Conservation (phyloP, 2,329 filamentous ascomycete genomes). For the Neopestalotiopsis rosae region DNA sequence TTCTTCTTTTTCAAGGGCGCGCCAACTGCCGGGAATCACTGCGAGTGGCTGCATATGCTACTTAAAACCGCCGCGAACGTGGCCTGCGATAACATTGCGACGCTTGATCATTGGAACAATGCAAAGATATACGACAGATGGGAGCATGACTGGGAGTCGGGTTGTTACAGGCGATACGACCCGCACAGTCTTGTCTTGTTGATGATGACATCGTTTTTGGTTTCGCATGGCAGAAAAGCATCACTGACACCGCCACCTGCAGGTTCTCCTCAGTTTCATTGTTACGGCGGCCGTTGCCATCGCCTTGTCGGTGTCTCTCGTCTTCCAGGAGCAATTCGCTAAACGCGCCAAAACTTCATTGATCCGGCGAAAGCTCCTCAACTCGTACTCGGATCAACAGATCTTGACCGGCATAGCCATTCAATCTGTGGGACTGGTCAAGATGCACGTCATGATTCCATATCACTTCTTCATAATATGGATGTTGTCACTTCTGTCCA, state of each 20-base stretch:
- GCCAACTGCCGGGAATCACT: not conserved
- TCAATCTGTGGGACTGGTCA: conserved; percentile 66
- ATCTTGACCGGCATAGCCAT: conserved; percentile 74
- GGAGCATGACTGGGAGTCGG: no score
- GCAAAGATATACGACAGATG: no score
- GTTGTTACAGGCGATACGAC: no score
- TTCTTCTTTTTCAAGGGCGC: not conserved
- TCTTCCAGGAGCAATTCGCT: conserved; percentile 53
- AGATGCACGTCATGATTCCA: conserved; percentile 61
- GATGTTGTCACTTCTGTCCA: conserved; percentile 69
- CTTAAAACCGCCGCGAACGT: not conserved
- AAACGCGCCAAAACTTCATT: conserved; percentile 49
- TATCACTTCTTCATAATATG: conserved; percentile 77
- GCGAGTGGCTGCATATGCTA: not conserved
- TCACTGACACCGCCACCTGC: not conserved
- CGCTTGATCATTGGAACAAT: no score
- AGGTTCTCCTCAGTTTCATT: conserved; percentile 71
- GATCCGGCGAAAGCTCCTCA: conserved; percentile 68
- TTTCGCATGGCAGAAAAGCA: no score
- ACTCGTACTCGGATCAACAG: conserved; percentile 71
- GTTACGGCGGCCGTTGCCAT: conserved; percentile 65
- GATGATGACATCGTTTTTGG: no score
- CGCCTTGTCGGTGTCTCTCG: conserved; percentile 58
- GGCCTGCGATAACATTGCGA: no score
- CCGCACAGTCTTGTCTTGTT: no score